Evolutionary conservation across 257 asterid species (phyloP).

Genomic region (Solanum gracilifrons): DNA sequence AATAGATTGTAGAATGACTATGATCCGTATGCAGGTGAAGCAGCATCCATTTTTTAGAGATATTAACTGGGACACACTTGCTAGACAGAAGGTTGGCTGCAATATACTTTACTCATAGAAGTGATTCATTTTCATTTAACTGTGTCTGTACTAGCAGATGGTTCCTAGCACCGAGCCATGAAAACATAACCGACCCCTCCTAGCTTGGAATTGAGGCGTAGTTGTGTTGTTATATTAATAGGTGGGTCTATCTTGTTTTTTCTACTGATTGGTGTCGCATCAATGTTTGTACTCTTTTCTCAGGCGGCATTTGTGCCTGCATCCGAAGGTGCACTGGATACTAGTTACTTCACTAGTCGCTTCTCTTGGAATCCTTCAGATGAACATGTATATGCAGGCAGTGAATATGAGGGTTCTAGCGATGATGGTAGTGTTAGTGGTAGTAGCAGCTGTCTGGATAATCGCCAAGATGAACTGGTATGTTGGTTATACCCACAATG

Average conservation of each 20-base stretch:
- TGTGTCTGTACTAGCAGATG: not conserved
- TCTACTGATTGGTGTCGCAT: not conserved
- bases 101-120: not conserved
- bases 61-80: constrained; percentile 98
- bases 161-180: not conserved
- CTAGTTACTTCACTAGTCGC: constrained; percentile 95
- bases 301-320: constrained; percentile 97
- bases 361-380: constrained; percentile 92
- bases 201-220: not conserved
- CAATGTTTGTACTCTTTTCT: not conserved
- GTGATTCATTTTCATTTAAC: not conserved
- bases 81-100: constrained; percentile 75
- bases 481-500: not conserved
- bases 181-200: not conserved
- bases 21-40: constrained; percentile 57
- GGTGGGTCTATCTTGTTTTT: not conserved
- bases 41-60: constrained; percentile 85
- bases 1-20: not conserved
- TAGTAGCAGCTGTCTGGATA: constrained; percentile 78
- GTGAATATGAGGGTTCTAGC: constrained; percentile 85
- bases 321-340: constrained; percentile 85
- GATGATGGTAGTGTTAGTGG: constrained; percentile 84
- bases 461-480: constrained; percentile 90
- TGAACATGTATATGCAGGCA: constrained; percentile 69
- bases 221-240: not conserved